Evolutionary conservation across 768 basidiomycete species (phyloP), one percentile per base, ranked within the genome.

Genomic region (Trametes meyenii): DNA sequence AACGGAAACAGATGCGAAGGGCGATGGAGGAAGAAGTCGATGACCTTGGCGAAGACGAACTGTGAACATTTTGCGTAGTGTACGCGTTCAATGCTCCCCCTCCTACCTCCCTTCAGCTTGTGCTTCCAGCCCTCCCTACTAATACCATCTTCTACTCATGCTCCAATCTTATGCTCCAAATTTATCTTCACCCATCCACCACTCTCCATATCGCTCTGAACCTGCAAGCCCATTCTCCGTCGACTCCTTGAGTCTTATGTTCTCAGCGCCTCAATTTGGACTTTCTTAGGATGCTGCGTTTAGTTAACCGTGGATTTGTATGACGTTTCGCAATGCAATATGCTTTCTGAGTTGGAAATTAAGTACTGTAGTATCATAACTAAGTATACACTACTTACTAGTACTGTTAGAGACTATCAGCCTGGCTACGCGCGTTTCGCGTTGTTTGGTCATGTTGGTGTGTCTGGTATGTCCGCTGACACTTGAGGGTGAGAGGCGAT

Each of bases 391-490:
- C n/a, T n/a, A n/a, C n/a, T n/a, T n/a, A n/a, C n/a, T n/a, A n/a
- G n/a, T n/a, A n/a, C n/a, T n/a, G n/a, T n/a, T n/a, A n/a, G n/a
- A n/a, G n/a, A n/a, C n/a, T n/a, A n/a, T n/a, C n/a, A n/a, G n/a
- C n/a, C n/a, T n/a, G n/a, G n/a, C n/a, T n/a, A n/a, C 16, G 26
- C 58, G 40, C 36, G 21, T 21, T 29, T 13, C 64, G 64, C 50
- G 61, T 61, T 67, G 48, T 67, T 63, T 62, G 67, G 50, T 26
- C 10, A n/a, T 56, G 42, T 67, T 59, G 61, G 57, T 64, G 61
- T 53, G 64, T 56, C 58, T 12, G 42, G 17, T 24, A 13, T 13
- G 40, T 4, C 4, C 19, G 45, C 21, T 46, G 6, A 44, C 43
- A 39, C 38, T 8, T 39, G 38, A 8, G 10, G 8, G 38, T 39